Base-by-base conservation (phyloP, 345 rosid species). In the Reutealis trisperma region DNA sequence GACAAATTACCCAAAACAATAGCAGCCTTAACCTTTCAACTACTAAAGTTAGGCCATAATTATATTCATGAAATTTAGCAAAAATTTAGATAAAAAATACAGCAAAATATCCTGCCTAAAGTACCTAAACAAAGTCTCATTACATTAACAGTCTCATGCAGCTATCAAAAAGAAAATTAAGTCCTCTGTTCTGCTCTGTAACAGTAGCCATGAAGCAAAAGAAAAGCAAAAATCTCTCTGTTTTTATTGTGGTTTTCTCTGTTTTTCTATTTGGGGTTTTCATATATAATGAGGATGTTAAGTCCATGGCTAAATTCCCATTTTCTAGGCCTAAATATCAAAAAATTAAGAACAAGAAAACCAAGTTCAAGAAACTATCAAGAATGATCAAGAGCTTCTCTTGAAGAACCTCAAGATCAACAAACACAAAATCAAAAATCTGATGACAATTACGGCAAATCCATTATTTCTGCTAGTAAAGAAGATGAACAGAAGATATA, bases 251-350 rank as follows among this genome's bases (percentile, higher is more conserved):
- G 11, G 85, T 79, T 2, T 84, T 84, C 75, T 89, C 91, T 1
- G 79, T 91, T 0, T 86, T 93, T 64, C 76, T 96, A 42, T 91
- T 96, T 25, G 96, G 93, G 14, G 73, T 82, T 30, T 78, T 82
- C 68, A 82, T 77, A 81, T 82, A 82, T 59, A 82, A 77, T 7
- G 81, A 82, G 59, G 81, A 82, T 34, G 81, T 82, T 47, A 77
- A 82, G 77, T 89, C 97, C 69, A 84, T 91, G 1, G 87, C 91
- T 0, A 87, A 88, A 62, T 93, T 91, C 24, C 97, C 99, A 47
- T 93, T 95, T 83, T 93, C 98, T 0, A 77, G 84, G 83, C 87
- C 81, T 0, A 90, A 69, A 59, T 73, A 79, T 59, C 83, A 75
- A 78, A 87, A 88, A 63, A 32, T 81, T 37, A 76, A 52, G 86